These are phyloP conservation scores for Rhodotorula sp. DNA, from an alignment of 1,284 basidiomycete genomes.

Conservation along the genomic window DNA sequence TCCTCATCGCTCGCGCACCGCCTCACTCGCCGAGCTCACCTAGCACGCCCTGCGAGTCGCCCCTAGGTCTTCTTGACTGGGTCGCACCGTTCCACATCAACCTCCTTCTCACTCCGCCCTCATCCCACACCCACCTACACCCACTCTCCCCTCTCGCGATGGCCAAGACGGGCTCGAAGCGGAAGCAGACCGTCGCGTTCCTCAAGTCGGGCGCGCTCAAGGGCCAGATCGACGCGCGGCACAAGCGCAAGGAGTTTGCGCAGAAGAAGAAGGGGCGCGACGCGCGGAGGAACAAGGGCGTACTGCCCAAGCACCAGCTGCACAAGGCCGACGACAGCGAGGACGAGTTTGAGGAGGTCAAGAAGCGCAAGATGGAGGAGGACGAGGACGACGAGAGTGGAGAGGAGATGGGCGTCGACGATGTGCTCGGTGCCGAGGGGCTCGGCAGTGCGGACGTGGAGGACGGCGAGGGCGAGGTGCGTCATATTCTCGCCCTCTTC, in stretches of 20 bases:
- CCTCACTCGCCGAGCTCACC: not conserved
- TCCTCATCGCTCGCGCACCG: not conserved
- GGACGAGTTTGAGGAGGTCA: slow-evolving; percentile 51
- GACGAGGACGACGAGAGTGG: slow-evolving; percentile 56
- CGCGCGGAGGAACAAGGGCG: slow-evolving; percentile 36
- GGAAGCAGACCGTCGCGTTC: slow-evolving; percentile 82
- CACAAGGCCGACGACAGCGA: slow-evolving; percentile 44
- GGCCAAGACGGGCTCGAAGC: slow-evolving; percentile 57
- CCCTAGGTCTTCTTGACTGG: not conserved
- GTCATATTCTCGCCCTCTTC: slow-evolving; percentile 37
- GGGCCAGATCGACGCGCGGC: slow-evolving; percentile 66
- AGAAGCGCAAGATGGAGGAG: slow-evolving; percentile 50
- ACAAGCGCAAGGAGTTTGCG: slow-evolving; percentile 70
- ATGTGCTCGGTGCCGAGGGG: slow-evolving; percentile 74
- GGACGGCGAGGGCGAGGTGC: slow-evolving; percentile 47
- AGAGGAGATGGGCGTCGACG: slow-evolving; percentile 64
- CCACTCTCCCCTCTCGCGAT: not conserved
- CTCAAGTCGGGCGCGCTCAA: slow-evolving; percentile 82
- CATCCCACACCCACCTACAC: not conserved
- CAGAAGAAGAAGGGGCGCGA: slow-evolving; percentile 52
- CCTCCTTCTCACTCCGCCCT: too few species aligned
- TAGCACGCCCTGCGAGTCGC: not conserved
- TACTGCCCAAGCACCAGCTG: slow-evolving; percentile 22
- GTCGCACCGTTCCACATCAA: not conserved
- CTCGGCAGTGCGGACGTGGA: slow-evolving; percentile 60